These are phyloP conservation scores for Cystoderma amianthinum DNA, from an alignment of 768 basidiomycete genomes.

Conservation along the genomic window DNA sequence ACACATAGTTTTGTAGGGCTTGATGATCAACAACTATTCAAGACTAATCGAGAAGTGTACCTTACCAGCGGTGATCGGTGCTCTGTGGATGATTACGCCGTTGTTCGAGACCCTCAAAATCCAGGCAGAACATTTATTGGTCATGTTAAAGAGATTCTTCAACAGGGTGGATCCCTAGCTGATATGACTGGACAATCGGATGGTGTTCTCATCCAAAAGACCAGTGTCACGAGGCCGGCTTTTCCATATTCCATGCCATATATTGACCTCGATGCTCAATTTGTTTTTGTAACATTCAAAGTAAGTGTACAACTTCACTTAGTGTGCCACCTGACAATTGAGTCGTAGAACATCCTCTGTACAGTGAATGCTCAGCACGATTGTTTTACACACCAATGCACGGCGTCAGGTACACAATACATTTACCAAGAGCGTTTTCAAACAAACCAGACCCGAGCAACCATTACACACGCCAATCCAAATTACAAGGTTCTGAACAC, in stretches of 20 bases:
- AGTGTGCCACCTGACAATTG: background rate
- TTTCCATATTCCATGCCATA: background rate
- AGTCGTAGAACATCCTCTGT: slow-evolving; percentile 12
- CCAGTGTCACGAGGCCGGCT: background rate
- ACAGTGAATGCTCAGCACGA: slow-evolving; percentile 18
- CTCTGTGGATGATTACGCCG: background rate
- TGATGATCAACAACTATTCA: background rate
- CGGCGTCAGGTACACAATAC: slow-evolving; percentile 2
- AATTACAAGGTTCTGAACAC: background rate
- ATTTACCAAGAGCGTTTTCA: slow-evolving; percentile 12
- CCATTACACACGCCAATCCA: background rate
- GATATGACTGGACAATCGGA: no score
- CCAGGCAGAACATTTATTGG: background rate
- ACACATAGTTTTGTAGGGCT: background rate
- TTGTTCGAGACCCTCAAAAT: background rate
- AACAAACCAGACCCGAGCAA: background rate
- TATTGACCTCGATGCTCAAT: background rate
- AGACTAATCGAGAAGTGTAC: no score
- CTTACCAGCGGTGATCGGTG: no score
- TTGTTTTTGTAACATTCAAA: slow-evolving; percentile 1
- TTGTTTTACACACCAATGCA: slow-evolving; percentile 12
- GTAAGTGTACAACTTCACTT: background rate
- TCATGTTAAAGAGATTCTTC: background rate
- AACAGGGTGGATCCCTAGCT: background rate
- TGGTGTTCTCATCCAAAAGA: background rate